Base-by-base conservation (phyloP, 2,329 filamentous ascomycete species). In the Aspergillus ustus region DNA sequence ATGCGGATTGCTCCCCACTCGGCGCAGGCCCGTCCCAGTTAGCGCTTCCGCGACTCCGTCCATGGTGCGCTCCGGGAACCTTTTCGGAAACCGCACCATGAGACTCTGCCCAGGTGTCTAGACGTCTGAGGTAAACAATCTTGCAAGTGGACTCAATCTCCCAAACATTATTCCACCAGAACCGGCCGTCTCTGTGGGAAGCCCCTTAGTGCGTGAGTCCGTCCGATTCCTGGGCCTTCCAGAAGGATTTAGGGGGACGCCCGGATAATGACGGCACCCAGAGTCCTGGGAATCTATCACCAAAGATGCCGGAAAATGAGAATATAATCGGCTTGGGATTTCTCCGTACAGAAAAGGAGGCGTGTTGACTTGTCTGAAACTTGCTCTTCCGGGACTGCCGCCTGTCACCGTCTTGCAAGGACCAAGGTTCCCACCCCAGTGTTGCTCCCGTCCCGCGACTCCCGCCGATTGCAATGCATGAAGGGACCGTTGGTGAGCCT, bases 1-100 rank as follows among this genome's bases (percentile, higher is more conserved):
- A 71, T 58, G 59, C 68, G 67, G 68, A 67, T 52, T 65, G 65
- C 61, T 48, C 63, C 57, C 69, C 69, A 70, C 68, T 66, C 62
- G 56, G 58, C 54, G 58, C 52, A 62, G 64, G 64, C 61, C 67
- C 66, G 66, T 69, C 65, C 64, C 65, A 60, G 59, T 60, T 66
- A 60, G 61, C 61, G 65, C 58, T 64, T 66, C 62, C 56, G 63
- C 65, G 43, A 57, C 45, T 40, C 63, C 55, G 55, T 43, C 58
- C 37, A 57, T 56, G 52, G 53, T 17, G 9, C 5, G 40, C 45
- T 25, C 17, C 44, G 19, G 3, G 9, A 34, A 9, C 31, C 31
- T 34, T 34, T 57, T 51, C n/a, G 55, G 34, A 58, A 45, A 52
- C 37, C 19, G 55, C 48, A n/a, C 40, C 19, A 48, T 25, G 11